phyloP scores from a whole-genome alignment of 345 rosid genomes.

The Camelina laxa region DNA sequence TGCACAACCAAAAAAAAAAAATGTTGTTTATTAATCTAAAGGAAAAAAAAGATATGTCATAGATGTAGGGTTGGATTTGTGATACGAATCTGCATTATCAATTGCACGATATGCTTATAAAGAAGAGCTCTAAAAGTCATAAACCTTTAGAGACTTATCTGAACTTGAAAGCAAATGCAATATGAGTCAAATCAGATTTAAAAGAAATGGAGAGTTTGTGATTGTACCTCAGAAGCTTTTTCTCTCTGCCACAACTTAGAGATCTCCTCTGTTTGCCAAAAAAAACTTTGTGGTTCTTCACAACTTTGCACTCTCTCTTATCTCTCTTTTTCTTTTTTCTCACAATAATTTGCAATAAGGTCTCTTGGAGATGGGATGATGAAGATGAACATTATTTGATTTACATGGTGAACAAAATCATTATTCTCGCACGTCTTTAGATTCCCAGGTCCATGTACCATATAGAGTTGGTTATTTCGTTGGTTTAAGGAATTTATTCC shows the following conservation, averaged over 20 bases:
- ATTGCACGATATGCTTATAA: constrained; percentile 15
- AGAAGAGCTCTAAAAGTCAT: constrained; percentile 15
- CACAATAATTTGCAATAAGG: constrained; percentile 20
- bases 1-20: neutral
- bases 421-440: constrained; percentile 44
- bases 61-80: constrained; percentile 1
- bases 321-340: neutral
- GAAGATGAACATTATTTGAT: constrained; percentile 35
- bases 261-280: neutral
- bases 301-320: constrained; percentile 6
- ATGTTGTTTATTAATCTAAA: neutral
- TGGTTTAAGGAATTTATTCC: neutral
- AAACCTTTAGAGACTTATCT: constrained; percentile 5
- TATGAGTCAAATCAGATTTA: neutral
- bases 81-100: neutral
- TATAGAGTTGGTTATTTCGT: constrained; percentile 8
- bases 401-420: constrained; percentile 37
- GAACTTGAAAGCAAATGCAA: constrained; percentile 22
- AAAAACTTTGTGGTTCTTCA: constrained; percentile 11
- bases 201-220: constrained; percentile 6
- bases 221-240: constrained; percentile 34
- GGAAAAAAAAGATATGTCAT: neutral
- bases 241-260: constrained; percentile 10
- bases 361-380: constrained; percentile 23
- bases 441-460: constrained; percentile 33